These are phyloP conservation scores for grape (Vitis vinifera) DNA, from an alignment of 164 flowering plant species.

Conservation along the genomic window ASM3070453v1 NC_081806.1:18421001-18421500, in stretches of 20 bases:
- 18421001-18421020: constrained; percentile 46
- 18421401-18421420: constrained; percentile 90
- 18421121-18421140: constrained; percentile 53
- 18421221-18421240: constrained; percentile 80
- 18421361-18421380: constrained; percentile 96
- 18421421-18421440: constrained; percentile 97
- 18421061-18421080: constrained; percentile 90
- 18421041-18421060: constrained; percentile 79
- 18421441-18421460: constrained; percentile 24
- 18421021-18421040: constrained; percentile 92
- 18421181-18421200: constrained; percentile 67
- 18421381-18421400: constrained; percentile 75
- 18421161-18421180: constrained; percentile 75
- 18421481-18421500: background rate
- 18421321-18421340: constrained; percentile 89
- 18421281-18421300: constrained; percentile 92
- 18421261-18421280: constrained; percentile 78
- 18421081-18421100: constrained; percentile 78
- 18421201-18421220: constrained; percentile 83
- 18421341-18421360: constrained; percentile 89
- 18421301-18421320: constrained; percentile 91
- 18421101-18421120: constrained; percentile 44
- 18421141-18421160: constrained; percentile 81
- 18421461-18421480: background rate
- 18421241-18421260: constrained; percentile 84